phyloP scores from a whole-genome alignment of 1,284 basidiomycete genomes.

The Volvariella surrecta region DNA sequence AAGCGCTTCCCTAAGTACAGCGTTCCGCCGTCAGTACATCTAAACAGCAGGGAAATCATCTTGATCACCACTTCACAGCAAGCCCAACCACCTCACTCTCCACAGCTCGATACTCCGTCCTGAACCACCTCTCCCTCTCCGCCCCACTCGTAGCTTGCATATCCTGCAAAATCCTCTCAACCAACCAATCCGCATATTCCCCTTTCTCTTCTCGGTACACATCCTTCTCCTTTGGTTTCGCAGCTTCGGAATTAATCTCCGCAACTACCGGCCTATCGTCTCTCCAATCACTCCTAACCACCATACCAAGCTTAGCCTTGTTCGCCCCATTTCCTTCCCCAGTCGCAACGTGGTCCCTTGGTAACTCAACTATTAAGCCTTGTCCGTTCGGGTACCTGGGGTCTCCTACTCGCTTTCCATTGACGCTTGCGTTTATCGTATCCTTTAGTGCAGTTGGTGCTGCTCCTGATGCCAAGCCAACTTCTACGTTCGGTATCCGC shows the following conservation, averaged over 20 bases:
- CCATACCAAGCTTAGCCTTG: slow-evolving; percentile 7
- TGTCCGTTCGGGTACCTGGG: background rate
- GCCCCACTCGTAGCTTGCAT: background rate
- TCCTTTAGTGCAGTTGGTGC: too few relatives aligned
- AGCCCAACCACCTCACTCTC: slow-evolving; percentile 80
- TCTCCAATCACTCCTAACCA: slow-evolving; percentile 6
- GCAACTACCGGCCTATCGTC: slow-evolving; percentile 12
- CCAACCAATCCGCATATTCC: slow-evolving; percentile 32
- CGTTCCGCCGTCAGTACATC: too few relatives aligned
- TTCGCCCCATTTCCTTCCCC: slow-evolving; percentile 14
- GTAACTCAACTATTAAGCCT: too few relatives aligned
- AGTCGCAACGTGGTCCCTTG: background rate
- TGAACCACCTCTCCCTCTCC: slow-evolving; percentile 28
- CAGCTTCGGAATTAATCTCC: slow-evolving; percentile 2
- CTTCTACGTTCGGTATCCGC: too few relatives aligned
- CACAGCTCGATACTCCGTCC: slow-evolving; percentile 82
- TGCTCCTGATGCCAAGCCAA: too few relatives aligned
- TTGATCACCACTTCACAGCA: slow-evolving; percentile 74
- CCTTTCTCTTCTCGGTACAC: slow-evolving; percentile 4
- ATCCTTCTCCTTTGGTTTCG: background rate
- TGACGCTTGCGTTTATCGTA: too few relatives aligned
- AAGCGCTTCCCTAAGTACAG: too few relatives aligned
- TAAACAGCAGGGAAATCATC: background rate
- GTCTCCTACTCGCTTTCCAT: background rate
- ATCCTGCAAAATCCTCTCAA: slow-evolving; percentile 32